phyloP scores from a whole-genome alignment of 148 eudicot genomes.

The Rhododendron vialii region DNA sequence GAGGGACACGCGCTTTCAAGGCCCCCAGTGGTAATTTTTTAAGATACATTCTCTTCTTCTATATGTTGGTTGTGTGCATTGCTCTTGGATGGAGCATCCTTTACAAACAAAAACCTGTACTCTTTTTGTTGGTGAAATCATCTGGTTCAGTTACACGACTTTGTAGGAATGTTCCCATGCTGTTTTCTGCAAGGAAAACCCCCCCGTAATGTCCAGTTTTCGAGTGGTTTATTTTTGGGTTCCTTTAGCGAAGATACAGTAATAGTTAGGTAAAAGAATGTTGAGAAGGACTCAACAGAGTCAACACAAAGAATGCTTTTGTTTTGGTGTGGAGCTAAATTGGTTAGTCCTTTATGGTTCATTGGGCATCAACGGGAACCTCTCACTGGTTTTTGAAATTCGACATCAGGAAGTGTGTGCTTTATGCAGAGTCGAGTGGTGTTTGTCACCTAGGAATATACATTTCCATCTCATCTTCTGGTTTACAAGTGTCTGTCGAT shows the following conservation, averaged over 20 bases:
- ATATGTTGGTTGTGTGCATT: not conserved
- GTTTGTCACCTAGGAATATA: not conserved
- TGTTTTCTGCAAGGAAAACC: not conserved
- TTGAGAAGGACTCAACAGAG: not conserved
- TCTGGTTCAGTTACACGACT: not conserved
- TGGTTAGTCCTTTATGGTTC: not conserved
- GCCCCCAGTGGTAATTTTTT: conserved; percentile 66
- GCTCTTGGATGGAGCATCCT: not conserved
- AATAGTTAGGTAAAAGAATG: not conserved
- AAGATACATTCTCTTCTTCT: not conserved
- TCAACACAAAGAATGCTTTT: not conserved
- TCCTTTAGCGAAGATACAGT: not conserved
- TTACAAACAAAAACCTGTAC: not conserved
- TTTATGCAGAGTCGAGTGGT: not conserved
- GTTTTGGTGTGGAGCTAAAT: not conserved
- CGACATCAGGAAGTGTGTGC: too few species aligned
- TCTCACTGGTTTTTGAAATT: too few species aligned
- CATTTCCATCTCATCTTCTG: not conserved
- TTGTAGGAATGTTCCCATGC: not conserved
- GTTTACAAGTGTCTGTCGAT: not conserved
- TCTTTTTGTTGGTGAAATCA: not conserved
- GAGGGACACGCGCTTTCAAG: conserved; percentile 99
- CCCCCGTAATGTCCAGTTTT: not conserved
- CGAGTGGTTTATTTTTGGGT: not conserved
- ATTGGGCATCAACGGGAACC: not conserved